These are phyloP conservation scores for Lyophyllum atratum DNA, from an alignment of 768 basidiomycete species.

Conservation along the genomic window DNA sequence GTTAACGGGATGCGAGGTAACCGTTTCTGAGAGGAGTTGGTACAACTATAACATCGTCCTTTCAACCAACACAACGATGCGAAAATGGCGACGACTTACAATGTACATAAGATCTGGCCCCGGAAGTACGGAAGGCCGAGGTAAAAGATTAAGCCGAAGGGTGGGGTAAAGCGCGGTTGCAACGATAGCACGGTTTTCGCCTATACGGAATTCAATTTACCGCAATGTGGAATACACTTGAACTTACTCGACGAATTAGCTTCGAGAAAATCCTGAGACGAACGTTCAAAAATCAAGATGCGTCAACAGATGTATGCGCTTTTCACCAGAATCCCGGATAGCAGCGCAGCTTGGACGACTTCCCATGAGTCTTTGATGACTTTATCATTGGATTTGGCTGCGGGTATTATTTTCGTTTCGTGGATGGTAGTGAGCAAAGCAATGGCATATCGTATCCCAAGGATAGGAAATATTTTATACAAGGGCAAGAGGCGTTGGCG, in stretches of 20 bases:
- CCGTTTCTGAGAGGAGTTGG: constrained; percentile 51
- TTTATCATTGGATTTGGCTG: constrained; percentile 20
- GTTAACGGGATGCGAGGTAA: constrained; percentile 40
- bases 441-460: constrained; percentile 42
- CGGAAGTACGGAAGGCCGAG: background rate
- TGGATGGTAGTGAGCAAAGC: constrained; percentile 42
- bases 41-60: constrained; percentile 46
- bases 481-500: constrained; percentile 45
- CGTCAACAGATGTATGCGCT: constrained; percentile 1
- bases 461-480: constrained; percentile 38
- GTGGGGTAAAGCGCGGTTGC: constrained; percentile 25
- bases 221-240: constrained; percentile 1
- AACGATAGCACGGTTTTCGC: constrained; percentile 30
- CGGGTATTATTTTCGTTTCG: constrained; percentile 35
- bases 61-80: background rate
- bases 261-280: constrained; percentile 32
- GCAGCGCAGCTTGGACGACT: constrained; percentile 40
- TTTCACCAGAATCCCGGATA: constrained; percentile 54
- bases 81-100: constrained; percentile 13
- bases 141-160: constrained; percentile 23
- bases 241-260: constrained; percentile 25
- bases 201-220: constrained; percentile 31
- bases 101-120: constrained; percentile 24
- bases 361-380: constrained; percentile 41
- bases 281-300: background rate